Conservation (phyloP, 805 yeast genomes). For the Hemisphaericaspora nanyangensis region DNA sequence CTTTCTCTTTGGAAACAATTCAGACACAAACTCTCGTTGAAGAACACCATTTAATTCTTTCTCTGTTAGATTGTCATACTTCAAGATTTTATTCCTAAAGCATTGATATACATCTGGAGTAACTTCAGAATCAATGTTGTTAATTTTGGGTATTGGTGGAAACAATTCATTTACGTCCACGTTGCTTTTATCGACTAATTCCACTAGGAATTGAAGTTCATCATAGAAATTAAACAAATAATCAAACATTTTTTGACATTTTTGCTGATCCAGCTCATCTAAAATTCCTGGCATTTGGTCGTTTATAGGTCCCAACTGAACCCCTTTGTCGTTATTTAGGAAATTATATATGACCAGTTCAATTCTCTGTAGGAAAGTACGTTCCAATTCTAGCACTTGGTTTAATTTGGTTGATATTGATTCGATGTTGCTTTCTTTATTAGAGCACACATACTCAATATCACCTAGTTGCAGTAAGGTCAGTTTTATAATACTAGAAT, state of each 20-base stretch:
- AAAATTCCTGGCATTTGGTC: neutral
- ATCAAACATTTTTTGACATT: neutral
- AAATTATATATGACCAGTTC: neutral
- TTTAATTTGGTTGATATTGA: conserved; percentile 3
- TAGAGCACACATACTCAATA: conserved; percentile 9
- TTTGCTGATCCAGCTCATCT: neutral
- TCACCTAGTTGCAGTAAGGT: conserved; percentile 13
- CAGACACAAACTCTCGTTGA: conserved; percentile 6
- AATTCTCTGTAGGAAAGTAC: conserved; percentile 1
- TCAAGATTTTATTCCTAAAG: neutral
- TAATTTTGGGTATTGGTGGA: neutral
- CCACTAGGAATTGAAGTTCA: neutral
- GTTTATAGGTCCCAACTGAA: neutral
- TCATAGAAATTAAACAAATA: neutral
- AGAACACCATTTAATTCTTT: conserved; percentile 11
- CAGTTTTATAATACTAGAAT: conserved; percentile 8
- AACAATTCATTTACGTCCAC: neutral
- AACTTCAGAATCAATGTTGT: neutral
- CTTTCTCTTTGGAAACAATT: neutral
- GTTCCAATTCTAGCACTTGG: conserved; percentile 11
- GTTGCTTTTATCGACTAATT: neutral
- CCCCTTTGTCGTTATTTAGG: neutral
- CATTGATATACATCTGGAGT: neutral
- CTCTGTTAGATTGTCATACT: conserved; percentile 7
- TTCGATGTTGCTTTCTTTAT: conserved; percentile 9